phyloP scores from a whole-genome alignment of 2,329 filamentous ascomycete species.

The Calycina herbarum region DNA sequence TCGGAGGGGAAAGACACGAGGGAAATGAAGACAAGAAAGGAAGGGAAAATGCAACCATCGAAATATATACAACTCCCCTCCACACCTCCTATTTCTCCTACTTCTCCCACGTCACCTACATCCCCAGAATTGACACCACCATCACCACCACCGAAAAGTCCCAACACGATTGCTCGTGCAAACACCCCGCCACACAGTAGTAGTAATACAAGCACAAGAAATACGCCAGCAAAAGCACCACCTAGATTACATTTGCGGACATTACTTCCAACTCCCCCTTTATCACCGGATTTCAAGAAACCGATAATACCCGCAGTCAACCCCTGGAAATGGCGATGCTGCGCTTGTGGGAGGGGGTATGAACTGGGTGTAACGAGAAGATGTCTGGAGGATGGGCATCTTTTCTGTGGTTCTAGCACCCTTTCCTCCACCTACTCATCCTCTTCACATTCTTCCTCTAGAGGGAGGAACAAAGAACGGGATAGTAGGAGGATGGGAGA shows the following conservation, averaged over 20 bases:
- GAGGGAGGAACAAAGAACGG: neutral
- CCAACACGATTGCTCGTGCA: neutral
- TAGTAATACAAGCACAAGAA: neutral
- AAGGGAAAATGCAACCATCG: neutral
- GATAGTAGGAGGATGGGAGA: neutral
- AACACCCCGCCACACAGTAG: neutral
- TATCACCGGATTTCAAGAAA: constrained; percentile 28
- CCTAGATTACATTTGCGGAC: constrained; percentile 25
- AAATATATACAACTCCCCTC: neutral
- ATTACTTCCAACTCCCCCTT: constrained; percentile 29
- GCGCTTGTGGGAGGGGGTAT: constrained; percentile 37
- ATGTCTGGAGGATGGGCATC: constrained; percentile 37
- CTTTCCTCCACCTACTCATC: neutral
- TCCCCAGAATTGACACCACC: neutral
- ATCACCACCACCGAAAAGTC: neutral
- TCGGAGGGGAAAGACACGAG: neutral
- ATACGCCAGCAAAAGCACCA: constrained; percentile 12
- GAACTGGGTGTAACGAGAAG: constrained; percentile 39
- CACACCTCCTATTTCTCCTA: neutral
- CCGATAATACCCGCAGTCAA: constrained; percentile 28
- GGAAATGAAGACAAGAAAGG: neutral
- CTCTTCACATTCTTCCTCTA: too few species aligned
- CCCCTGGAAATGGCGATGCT: constrained; percentile 42
- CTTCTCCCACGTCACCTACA: neutral
- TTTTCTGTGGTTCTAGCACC: constrained; percentile 27